Evolutionary conservation across 768 basidiomycete genomes (phyloP), one percentile per base, ranked within the genome.

Genomic region (Phanerodontia chrysosporium): DNA sequence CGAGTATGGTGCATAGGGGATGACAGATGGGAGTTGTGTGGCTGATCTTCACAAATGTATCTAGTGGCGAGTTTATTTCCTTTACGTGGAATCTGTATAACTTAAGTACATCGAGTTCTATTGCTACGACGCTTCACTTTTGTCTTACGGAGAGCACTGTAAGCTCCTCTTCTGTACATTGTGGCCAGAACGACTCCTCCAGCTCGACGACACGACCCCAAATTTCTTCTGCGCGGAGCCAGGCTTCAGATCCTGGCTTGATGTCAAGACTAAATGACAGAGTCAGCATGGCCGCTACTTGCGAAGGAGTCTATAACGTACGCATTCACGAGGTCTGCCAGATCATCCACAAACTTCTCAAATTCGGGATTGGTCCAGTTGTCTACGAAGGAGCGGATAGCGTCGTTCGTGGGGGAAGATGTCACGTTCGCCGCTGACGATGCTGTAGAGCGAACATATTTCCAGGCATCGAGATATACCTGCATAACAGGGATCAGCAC

Each of bases 391-490:
- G 76, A 70, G 6, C 63, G 59, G 28, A 86, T 66, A 1, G 80
- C 79, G 30, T 53, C 42, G 14, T 60, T 56, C 4, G 56, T 30
- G 12, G 54, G 39, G 24, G 61, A 53, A 10, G 65, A 30, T 1
- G 52, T 58, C 3, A 51, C 30, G 49, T 21, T 28, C 30, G 46
- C 24, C 1, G 49, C 22, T 3, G 46, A 46, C 1, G 52, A 35
- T 14, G 53, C 44, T 21, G 65, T 54, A 3, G 66, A 68, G 22
- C 56, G 58, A 36, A 86, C 83, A 55, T 73, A 72, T 1, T 76
- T 75, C 90, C 89, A 90, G 2, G 87, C 82, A 52, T 85, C 82
- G 27, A 89, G 74, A 66, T 90, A 90, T 25, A 86, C 76, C 89
- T 90, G 49, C 5, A 13, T 18, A n/a, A 52, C 18, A 30, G 21